Percentiles rank a stretch among this genome's conserved stretches.
phyloP scores from a whole-genome alignment of 164 flowering plant species.

The Berberis vulgaris region DNA sequence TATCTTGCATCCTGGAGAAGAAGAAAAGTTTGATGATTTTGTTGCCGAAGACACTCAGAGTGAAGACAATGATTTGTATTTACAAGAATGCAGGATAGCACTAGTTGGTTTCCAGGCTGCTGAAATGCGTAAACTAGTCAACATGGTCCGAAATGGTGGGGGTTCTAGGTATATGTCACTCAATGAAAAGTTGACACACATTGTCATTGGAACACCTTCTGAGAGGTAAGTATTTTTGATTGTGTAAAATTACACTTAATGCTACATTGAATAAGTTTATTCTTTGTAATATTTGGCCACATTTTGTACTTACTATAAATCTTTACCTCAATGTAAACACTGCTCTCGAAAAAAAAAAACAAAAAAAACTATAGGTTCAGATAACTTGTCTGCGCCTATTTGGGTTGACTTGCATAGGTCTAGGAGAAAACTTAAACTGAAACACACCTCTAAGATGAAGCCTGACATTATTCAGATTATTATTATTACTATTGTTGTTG shows the following conservation, averaged over 20 bases:
- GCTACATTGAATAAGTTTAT: neutral
- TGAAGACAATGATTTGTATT: conserved; percentile 73
- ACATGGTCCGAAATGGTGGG: conserved; percentile 79
- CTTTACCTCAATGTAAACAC: neutral
- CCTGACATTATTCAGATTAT: no score
- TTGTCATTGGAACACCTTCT: conserved; percentile 71
- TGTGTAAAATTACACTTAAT: neutral
- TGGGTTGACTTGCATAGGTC: no score
- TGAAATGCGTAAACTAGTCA: conserved; percentile 71
- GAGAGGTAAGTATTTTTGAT: conserved; percentile 50
- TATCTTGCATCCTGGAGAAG: conserved; percentile 23
- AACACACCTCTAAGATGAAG: no score
- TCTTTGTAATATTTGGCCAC: neutral
- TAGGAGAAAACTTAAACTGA: no score
- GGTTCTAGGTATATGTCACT: conserved; percentile 77
- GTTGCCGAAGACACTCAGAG: conserved; percentile 84
- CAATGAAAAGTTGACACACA: conserved; percentile 74
- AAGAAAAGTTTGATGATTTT: conserved; percentile 36
- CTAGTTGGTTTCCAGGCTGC: conserved; percentile 74
- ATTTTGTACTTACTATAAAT: no score
- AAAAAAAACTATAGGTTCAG: no score
- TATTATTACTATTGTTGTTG: no score
- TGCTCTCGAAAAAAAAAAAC: no score
- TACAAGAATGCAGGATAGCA: conserved; percentile 77
- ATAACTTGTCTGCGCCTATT: no score